phyloP scores from a whole-genome alignment of 306 rosid species.

The Pterocarpus macrocarpus region DNA sequence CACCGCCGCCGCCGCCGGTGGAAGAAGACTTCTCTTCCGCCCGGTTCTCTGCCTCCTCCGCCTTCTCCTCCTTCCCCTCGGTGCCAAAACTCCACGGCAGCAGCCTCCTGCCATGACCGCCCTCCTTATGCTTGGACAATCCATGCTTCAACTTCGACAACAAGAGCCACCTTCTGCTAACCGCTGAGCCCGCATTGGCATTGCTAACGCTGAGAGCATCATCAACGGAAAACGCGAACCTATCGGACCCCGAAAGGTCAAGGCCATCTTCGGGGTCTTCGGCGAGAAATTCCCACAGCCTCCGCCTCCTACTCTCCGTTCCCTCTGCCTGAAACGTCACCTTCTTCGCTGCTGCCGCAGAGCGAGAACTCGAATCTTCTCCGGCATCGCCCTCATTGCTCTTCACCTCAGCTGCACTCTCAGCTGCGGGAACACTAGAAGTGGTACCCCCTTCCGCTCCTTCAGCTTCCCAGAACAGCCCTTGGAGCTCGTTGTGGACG shows the following conservation, averaged over 20 bases:
- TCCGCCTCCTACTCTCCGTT: constrained; percentile 70
- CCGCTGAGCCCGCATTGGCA: constrained; percentile 81
- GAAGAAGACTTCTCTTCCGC: constrained; percentile 59
- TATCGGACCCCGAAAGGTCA: constrained; percentile 93
- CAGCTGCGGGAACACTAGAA: constrained; percentile 40
- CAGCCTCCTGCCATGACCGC: constrained; percentile 57
- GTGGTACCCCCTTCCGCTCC: constrained; percentile 47
- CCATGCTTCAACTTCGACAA: constrained; percentile 83
- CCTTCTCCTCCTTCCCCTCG: constrained; percentile 78
- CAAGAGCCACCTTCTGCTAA: constrained; percentile 78
- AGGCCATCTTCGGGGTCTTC: constrained; percentile 87
- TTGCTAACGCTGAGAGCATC: constrained; percentile 85
- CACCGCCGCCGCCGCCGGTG: background rate
- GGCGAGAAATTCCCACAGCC: constrained; percentile 80
- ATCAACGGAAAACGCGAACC: constrained; percentile 93
- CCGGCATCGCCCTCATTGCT: constrained; percentile 41
- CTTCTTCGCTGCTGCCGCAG: constrained; percentile 46
- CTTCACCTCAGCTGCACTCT: constrained; percentile 35
- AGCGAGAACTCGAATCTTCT: constrained; percentile 41
- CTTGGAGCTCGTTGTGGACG: constrained; percentile 84
- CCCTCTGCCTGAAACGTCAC: constrained; percentile 60
- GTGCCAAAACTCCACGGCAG: constrained; percentile 75
- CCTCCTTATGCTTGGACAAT: constrained; percentile 82
- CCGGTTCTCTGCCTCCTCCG: constrained; percentile 62
- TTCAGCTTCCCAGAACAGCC: constrained; percentile 83